Percentiles rank a stretch among this genome's conserved stretches.
phyloP scores from a whole-genome alignment of 352 stramenopile species.

The Aphanomyces invadans region DNA sequence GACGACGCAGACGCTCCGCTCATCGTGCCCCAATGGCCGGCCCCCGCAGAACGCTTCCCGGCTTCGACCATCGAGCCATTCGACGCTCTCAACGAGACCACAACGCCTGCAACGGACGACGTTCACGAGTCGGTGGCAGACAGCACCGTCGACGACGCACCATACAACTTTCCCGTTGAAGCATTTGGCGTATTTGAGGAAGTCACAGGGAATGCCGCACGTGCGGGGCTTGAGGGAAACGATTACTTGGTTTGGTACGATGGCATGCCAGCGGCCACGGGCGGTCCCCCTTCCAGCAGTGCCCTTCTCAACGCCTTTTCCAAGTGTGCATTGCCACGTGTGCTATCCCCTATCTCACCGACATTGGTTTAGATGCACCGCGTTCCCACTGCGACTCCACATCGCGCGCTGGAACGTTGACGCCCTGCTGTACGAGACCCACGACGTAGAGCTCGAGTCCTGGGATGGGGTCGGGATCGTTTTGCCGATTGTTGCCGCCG shows the following conservation, averaged over 20 bases:
- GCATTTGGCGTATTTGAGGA: constrained; percentile 4
- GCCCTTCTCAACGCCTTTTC: constrained; percentile 1
- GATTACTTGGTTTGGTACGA: constrained; percentile 20
- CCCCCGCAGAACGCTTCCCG: no score
- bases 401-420: neutral
- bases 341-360: neutral
- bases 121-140: no score
- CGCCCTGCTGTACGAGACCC: neutral
- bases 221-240: neutral
- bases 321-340: neutral
- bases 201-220: neutral
- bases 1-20: no score
- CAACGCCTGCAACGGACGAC: no score
- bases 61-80: no score
- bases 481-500: neutral
- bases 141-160: no score
- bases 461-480: constrained; percentile 15
- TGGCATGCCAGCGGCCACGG: neutral
- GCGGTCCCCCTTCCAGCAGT: neutral
- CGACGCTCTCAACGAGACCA: no score
- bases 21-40: no score
- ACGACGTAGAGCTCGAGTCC: neutral
- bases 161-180: neutral
- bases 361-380: neutral
- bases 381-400: constrained; percentile 8